Evolutionary conservation across 106 monocot species (phyloP), one percentile per base, ranked within the genome.

Genomic region (Dactylorhiza incarnata): DNA sequence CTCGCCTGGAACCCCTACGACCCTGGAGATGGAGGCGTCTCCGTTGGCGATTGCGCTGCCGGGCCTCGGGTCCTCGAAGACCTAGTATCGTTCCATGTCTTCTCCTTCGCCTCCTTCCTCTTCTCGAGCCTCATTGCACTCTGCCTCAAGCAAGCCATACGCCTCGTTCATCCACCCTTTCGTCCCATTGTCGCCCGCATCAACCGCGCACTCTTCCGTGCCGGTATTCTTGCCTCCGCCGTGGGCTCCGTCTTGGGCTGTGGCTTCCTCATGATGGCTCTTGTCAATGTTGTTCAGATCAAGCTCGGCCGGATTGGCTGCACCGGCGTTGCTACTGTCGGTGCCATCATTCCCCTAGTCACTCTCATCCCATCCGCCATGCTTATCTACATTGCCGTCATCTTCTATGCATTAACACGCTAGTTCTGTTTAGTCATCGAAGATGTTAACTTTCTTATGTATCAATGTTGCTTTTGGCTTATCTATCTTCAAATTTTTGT

Each of bases 91-190:
- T 90, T 92, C 85, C 89, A 92, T 81, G 95, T 95, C 19, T 79
- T 79, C 70, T 78, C 95, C 48, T 95, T 95, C 92, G 73, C 86
- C 73, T 90, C 78, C 79, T 95, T 95, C 78, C 89, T 95, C 67
- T 91, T 92, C 83, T 92, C 95, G 70, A 88, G 87, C 83, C 86
- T 95, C 68, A 77, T 95, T 73, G 95, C 95, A 1, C 86, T 88
- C 75, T 90, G 88, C 81, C 86, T 95, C 76, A 95, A 92, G 83
- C 95, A 90, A 76, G 81, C 86, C 74, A 82, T 90, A 80, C 88
- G 86, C 59, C 80, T 87, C 45, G 47, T 76, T 25, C 82, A 7
- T 20, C 78, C 73, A 5, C 70, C 58, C 23, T 15, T 16, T 37
- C 74, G 53, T 58, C 17, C 62, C 3, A 72, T 61, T 1, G 56